phyloP scores from a whole-genome alignment of 805 yeast genomes.

The Pachysolen tannophilus region DNA sequence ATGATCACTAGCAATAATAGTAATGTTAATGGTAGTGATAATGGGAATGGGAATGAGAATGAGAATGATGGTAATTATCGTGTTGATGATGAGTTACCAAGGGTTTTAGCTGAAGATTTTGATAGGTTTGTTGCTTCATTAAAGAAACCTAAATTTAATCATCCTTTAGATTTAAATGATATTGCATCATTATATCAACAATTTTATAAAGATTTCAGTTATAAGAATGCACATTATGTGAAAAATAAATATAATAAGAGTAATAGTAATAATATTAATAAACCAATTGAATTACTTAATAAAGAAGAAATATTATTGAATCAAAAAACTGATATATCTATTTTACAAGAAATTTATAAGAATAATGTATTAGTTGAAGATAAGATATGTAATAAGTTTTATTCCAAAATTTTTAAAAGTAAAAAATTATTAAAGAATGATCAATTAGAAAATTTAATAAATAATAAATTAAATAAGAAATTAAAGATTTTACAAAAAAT shows the following conservation, averaged over 20 bases:
- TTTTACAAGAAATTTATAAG: constrained; percentile 13
- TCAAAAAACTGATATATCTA: constrained; percentile 8
- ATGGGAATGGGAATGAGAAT: not conserved
- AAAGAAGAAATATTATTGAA: constrained; percentile 7
- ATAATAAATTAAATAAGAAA: constrained; percentile 19
- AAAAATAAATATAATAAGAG: constrained; percentile 7
- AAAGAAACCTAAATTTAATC: constrained; percentile 26
- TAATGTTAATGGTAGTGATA: not conserved
- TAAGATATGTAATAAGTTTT: constrained; percentile 24
- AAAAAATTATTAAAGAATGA: constrained; percentile 20
- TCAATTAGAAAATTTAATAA: constrained; percentile 20
- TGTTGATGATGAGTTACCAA: constrained; percentile 18
- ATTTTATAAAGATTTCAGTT: constrained; percentile 22
- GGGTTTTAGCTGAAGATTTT: constrained; percentile 15
- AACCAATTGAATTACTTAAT: constrained; percentile 6
- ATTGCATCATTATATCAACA: constrained; percentile 25
- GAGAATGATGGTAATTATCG: not conserved
- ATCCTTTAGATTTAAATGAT: constrained; percentile 25
- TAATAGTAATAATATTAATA: not conserved
- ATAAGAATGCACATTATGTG: constrained; percentile 13
- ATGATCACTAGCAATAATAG: not conserved
- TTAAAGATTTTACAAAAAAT: constrained; percentile 17
- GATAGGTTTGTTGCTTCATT: constrained; percentile 22
- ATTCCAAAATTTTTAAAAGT: constrained; percentile 25
- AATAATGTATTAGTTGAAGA: constrained; percentile 23